A percentile compares a stretch with the other conserved stretches of the same genome.
Evolutionary conservation across 2,329 filamentous ascomycete genomes (phyloP).

Genomic region (Pseudopyrenochaeta lycopersici): DNA sequence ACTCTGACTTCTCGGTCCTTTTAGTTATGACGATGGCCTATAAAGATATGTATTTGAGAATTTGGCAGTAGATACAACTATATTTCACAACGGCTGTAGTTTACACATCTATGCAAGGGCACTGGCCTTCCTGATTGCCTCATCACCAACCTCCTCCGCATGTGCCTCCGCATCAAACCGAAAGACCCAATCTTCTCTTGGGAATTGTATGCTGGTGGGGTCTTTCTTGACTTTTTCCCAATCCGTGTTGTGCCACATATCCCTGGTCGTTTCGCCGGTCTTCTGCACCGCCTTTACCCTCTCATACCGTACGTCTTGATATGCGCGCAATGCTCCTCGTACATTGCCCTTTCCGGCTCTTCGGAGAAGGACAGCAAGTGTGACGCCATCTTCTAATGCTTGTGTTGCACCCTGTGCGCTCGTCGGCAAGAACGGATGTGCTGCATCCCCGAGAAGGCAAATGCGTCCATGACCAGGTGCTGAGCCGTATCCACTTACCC

Average conservation of each 20-base stretch:
- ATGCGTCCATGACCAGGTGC: slow-evolving; percentile 52
- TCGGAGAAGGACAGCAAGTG: slow-evolving; percentile 35
- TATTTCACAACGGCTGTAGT: no score
- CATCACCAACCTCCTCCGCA: slow-evolving; percentile 40
- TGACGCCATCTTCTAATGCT: slow-evolving; percentile 60
- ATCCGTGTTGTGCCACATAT: slow-evolving; percentile 48
- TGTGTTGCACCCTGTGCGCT: slow-evolving; percentile 64
- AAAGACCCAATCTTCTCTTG: slow-evolving; percentile 46
- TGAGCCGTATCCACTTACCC: slow-evolving; percentile 59
- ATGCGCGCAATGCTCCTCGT: slow-evolving; percentile 35
- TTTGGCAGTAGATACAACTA: no score
- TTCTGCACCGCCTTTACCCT: slow-evolving; percentile 45
- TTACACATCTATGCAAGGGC: slow-evolving; percentile 1
- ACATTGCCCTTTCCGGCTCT: slow-evolving; percentile 43
- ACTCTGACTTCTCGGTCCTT: no score
- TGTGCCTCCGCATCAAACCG: slow-evolving; percentile 40
- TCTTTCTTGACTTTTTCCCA: slow-evolving; percentile 46
- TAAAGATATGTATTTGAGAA: no score
- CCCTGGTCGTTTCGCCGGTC: slow-evolving; percentile 44
- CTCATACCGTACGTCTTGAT: slow-evolving; percentile 47
- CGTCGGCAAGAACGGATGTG: slow-evolving; percentile 64
- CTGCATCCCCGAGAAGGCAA: slow-evolving; percentile 63
- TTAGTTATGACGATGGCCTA: no score
- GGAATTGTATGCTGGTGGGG: slow-evolving; percentile 39
- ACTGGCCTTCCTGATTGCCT: slow-evolving; percentile 31